These are phyloP conservation scores for Aspergillus sp. DNA, from an alignment of 2,329 filamentous ascomycete species.

Conservation along the genomic window DNA sequence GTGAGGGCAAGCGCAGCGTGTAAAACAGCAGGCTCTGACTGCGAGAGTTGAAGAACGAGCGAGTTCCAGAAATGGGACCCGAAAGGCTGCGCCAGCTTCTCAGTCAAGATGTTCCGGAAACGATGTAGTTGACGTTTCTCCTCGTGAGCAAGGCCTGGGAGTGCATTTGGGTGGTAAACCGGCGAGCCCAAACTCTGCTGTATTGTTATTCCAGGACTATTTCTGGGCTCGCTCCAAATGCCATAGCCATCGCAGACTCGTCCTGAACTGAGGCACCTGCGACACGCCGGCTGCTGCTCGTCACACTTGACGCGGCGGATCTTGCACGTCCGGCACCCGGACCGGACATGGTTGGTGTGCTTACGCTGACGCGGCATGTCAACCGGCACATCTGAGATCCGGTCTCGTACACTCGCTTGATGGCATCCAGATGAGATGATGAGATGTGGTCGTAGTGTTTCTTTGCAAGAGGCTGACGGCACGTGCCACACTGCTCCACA, in stretches of 20 bases:
- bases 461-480: not conserved
- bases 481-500: not conserved
- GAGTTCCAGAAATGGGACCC: slow-evolving; percentile 1
- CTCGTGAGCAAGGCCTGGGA: not conserved
- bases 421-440: too few relatives aligned
- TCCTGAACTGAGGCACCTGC: not conserved
- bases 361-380: not conserved
- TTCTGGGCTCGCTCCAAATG: not conserved
- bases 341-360: not conserved
- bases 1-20: not conserved
- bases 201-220: fast-evolving
- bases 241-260: slow-evolving; percentile 1
- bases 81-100: not conserved
- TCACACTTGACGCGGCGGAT: slow-evolving; percentile 2
- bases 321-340: not conserved
- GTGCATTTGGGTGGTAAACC: not conserved
- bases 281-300: not conserved
- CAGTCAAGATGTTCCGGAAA: not conserved
- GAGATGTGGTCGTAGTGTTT: too few relatives aligned
- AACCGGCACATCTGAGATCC: too few relatives aligned
- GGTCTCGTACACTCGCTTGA: too few relatives aligned
- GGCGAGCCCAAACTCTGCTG: too few relatives aligned
- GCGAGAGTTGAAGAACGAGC: not conserved
- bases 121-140: not conserved
- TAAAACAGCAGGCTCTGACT: not conserved